Evolutionary conservation across 331 rosid species (phyloP).

Genomic region (Telfairia occidentalis): DNA sequence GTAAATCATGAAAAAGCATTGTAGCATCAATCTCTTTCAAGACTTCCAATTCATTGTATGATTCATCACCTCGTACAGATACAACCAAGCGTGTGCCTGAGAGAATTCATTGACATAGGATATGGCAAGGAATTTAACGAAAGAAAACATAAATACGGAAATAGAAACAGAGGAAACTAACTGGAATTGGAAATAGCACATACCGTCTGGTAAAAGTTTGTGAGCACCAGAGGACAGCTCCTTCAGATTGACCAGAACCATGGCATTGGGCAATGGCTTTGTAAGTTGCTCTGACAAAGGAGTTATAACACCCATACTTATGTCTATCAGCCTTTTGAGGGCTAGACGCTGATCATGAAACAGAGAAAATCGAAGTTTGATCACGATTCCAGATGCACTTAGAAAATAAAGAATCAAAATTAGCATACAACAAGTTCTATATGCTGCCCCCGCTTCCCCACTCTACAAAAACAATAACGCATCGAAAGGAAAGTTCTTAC

Average conservation of each 20-base stretch:
- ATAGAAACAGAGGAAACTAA: not conserved
- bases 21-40: conserved; percentile 68
- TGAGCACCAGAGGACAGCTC: conserved; percentile 74
- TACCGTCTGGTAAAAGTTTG: conserved; percentile 93
- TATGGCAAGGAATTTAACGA: not conserved
- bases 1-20: conserved; percentile 82
- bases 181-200: conserved; percentile 1
- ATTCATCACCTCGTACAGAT: conserved; percentile 82
- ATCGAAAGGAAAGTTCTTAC: conserved; percentile 41
- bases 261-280: conserved; percentile 83
- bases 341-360: conserved; percentile 65
- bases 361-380: conserved; percentile 8
- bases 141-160: not conserved
- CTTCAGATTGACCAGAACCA: conserved; percentile 74
- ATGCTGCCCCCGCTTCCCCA: not conserved
- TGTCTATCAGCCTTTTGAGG: conserved; percentile 76
- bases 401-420: not conserved
- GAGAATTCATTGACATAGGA: conserved; percentile 11
- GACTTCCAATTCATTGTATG: conserved; percentile 57
- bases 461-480: not conserved
- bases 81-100: conserved; percentile 87
- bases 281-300: conserved; percentile 93
- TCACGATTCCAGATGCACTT: conserved; percentile 4
- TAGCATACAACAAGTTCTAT: not conserved
- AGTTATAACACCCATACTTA: conserved; percentile 78